Evolutionary conservation across 345 rosid genomes (phyloP).

Genomic region (Mercurialis annua): DNA sequence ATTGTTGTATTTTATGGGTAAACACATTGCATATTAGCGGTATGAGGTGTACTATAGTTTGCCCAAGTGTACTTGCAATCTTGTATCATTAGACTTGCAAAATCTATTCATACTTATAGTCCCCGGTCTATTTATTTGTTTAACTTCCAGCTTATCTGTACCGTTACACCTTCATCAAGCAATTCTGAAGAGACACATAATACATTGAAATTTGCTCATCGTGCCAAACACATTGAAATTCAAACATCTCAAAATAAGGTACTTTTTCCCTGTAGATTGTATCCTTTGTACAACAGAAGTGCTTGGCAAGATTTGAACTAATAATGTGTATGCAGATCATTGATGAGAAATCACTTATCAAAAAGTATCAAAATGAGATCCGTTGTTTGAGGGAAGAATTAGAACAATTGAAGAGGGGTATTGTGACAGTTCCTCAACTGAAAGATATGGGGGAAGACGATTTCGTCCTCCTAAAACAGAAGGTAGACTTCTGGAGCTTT

Average conservation of each 20-base stretch:
- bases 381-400: constrained; percentile 85
- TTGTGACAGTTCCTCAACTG: constrained; percentile 63
- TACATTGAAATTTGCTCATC: constrained; percentile 98
- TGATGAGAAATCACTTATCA: constrained; percentile 97
- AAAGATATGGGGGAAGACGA: constrained; percentile 68
- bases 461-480: constrained; percentile 80
- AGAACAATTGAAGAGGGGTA: constrained; percentile 82
- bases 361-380: constrained; percentile 96
- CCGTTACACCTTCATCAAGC: constrained; percentile 95
- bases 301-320: constrained; percentile 17
- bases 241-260: constrained; percentile 96
- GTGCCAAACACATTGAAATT: constrained; percentile 97
- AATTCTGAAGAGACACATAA: constrained; percentile 97
- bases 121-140: constrained; percentile 20
- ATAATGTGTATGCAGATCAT: constrained; percentile 59
- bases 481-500: constrained; percentile 46
- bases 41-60: background rate
- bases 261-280: background rate
- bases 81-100: background rate
- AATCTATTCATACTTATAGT: background rate
- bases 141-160: constrained; percentile 88
- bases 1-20: constrained; percentile 1
- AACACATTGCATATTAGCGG: background rate
- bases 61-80: background rate
- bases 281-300: constrained; percentile 4